Conservation (phyloP, 1,284 basidiomycete genomes). For the Nidula niveotomentosa region DNA sequence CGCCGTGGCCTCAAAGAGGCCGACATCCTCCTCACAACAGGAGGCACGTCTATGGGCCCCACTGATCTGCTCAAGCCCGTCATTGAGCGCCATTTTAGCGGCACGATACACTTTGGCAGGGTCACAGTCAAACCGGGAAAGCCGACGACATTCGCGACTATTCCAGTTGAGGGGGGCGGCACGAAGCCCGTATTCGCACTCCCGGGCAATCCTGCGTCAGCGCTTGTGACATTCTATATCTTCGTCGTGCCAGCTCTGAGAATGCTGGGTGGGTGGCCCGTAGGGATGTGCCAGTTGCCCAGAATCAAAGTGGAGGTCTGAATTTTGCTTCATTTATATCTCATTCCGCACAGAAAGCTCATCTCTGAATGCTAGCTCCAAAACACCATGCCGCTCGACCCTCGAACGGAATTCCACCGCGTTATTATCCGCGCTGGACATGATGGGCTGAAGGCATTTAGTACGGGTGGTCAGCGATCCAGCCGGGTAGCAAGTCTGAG, state of each 20-base stretch:
- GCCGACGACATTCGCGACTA: constrained; percentile 85
- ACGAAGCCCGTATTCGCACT: constrained; percentile 76
- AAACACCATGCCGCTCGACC: constrained; percentile 64
- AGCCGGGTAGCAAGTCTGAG: constrained; percentile 76
- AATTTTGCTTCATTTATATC: constrained; percentile 3
- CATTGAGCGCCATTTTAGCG: constrained; percentile 76
- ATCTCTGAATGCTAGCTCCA: constrained; percentile 42
- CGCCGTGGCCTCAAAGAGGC: constrained; percentile 56
- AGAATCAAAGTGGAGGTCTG: constrained; percentile 65
- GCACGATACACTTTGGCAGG: constrained; percentile 80
- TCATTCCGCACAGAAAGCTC: neutral
- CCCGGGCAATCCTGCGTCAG: constrained; percentile 88
- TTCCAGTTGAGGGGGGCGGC: constrained; percentile 41
- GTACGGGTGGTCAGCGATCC: constrained; percentile 84
- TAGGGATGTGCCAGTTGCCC: constrained; percentile 57
- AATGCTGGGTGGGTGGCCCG: constrained; percentile 67
- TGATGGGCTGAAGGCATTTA: constrained; percentile 61
- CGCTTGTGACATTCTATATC: constrained; percentile 85
- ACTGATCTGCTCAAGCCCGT: constrained; percentile 86
- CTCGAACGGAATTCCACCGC: constrained; percentile 82
- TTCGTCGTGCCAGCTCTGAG: constrained; percentile 84
- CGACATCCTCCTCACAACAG: constrained; percentile 82
- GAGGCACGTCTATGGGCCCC: constrained; percentile 90
- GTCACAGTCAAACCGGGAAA: constrained; percentile 75
- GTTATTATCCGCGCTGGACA: constrained; percentile 54